phyloP scores from a whole-genome alignment of 345 rosid species.

The Rubroshorea leprosula region DNA sequence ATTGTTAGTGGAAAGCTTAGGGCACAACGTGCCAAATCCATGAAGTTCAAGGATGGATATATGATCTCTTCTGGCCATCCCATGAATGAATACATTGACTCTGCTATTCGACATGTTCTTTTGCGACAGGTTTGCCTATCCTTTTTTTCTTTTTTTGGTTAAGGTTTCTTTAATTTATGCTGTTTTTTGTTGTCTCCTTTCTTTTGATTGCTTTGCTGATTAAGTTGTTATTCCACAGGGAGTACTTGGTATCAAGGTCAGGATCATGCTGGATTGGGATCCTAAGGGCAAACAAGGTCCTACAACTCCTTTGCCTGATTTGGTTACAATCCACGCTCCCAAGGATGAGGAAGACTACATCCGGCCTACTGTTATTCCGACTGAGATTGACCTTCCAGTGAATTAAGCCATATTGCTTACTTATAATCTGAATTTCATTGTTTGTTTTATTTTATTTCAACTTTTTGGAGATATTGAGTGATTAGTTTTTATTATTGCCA shows the following conservation, averaged over 20 bases:
- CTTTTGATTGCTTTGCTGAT: neutral
- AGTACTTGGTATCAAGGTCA: constrained; percentile 82
- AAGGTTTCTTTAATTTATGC: neutral
- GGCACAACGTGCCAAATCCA: constrained; percentile 86
- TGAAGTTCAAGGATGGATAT: constrained; percentile 96
- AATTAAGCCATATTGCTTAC: constrained; percentile 17
- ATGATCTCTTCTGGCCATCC: constrained; percentile 97
- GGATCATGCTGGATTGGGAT: constrained; percentile 88
- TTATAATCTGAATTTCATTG: neutral
- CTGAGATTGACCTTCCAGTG: constrained; percentile 35
- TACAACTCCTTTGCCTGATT: constrained; percentile 67
- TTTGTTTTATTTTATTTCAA: neutral
- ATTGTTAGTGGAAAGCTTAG: constrained; percentile 91
- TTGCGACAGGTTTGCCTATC: constrained; percentile 62
- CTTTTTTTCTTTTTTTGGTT: neutral
- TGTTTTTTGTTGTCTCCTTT: neutral
- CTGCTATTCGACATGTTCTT: constrained; percentile 87
- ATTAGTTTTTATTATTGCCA: no score
- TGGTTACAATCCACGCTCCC: constrained; percentile 70
- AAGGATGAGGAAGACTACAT: constrained; percentile 55
- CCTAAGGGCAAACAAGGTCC: constrained; percentile 84
- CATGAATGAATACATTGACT: constrained; percentile 76
- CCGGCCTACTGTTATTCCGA: constrained; percentile 15
- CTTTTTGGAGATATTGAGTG: neutral
- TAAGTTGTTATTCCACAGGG: constrained; percentile 37